Evolutionary conservation across 495 filamentous ascomycete genomes (phyloP).

Genomic region (Monascus purpureus): DNA sequence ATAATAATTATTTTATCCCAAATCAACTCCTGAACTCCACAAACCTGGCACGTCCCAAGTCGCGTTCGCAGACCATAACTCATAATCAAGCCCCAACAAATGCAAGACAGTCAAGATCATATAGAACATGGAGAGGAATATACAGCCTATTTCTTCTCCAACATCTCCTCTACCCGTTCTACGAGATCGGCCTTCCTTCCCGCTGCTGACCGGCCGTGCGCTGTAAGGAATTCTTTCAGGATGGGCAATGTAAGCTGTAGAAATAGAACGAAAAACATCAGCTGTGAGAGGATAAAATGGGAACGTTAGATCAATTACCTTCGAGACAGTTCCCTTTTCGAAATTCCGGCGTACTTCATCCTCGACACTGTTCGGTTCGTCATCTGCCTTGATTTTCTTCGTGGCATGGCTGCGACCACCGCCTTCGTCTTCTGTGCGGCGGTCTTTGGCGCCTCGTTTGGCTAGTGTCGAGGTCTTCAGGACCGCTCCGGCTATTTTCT

Average conservation of each 20-base stretch:
- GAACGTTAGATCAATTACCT: constrained; percentile 22
- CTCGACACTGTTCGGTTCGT: constrained; percentile 23
- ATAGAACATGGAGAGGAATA: too few relatives aligned
- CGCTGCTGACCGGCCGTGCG: constrained; percentile 42
- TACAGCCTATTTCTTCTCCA: constrained; percentile 56
- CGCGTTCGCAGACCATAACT: too few relatives aligned
- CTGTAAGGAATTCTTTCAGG: constrained; percentile 52
- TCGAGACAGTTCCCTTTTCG: constrained; percentile 46
- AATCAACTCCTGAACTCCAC: too few relatives aligned
- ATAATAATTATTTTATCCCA: too few relatives aligned
- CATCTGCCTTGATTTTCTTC: constrained; percentile 39
- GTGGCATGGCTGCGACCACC: constrained; percentile 12
- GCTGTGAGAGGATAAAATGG: background rate
- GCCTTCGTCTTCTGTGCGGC: constrained; percentile 12
- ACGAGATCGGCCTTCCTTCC: constrained; percentile 74
- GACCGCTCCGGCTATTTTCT: constrained; percentile 23
- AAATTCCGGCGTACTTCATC: constrained; percentile 48
- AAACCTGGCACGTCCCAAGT: too few relatives aligned
- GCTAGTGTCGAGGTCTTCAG: constrained; percentile 20
- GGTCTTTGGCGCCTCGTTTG: constrained; percentile 32
- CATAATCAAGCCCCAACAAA: too few relatives aligned
- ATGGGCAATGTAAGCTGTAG: constrained; percentile 50
- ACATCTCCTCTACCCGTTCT: constrained; percentile 62
- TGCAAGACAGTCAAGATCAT: too few relatives aligned
- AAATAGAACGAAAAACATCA: background rate